A percentile compares a stretch with the other conserved stretches of the same genome.
These are phyloP conservation scores for Daldinia eschscholtzii DNA, from an alignment of 2,329 filamentous ascomycete genomes.

Conservation along the genomic window DNA sequence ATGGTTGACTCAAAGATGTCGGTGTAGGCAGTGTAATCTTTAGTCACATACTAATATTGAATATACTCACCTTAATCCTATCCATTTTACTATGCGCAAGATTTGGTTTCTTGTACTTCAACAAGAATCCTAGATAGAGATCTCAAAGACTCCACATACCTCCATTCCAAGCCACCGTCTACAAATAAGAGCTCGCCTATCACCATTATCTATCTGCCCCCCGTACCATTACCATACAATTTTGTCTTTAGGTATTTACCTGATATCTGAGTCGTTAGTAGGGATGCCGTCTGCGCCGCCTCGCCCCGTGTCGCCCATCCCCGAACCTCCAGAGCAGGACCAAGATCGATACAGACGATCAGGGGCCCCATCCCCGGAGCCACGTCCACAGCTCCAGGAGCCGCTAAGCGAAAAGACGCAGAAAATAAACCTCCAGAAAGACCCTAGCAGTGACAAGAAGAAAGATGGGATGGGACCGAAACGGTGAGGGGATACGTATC, in stretches of 20 bases:
- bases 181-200: neutral
- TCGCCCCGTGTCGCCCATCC: too few relatives aligned
- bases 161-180: neutral
- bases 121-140: neutral
- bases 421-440: neutral
- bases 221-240: neutral
- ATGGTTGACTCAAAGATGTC: neutral
- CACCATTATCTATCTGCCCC: neutral
- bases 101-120: neutral
- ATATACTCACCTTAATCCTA: constrained; percentile 3
- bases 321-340: constrained; percentile 9
- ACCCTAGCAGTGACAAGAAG: neutral
- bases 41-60: constrained; percentile 2
- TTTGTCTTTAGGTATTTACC: neutral
- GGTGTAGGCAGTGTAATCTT: constrained; percentile 5
- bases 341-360: constrained; percentile 42
- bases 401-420: neutral
- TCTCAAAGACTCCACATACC: neutral
- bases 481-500: neutral
- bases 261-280: neutral
- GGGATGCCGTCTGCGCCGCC: neutral
- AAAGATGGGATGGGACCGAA: neutral
- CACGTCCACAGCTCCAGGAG: constrained; percentile 24
- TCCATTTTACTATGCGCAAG: neutral
- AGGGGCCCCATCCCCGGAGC: constrained; percentile 46